Base-by-base conservation (phyloP, 805 yeast genomes). In the Wickerhamomyces bovis region DNA sequence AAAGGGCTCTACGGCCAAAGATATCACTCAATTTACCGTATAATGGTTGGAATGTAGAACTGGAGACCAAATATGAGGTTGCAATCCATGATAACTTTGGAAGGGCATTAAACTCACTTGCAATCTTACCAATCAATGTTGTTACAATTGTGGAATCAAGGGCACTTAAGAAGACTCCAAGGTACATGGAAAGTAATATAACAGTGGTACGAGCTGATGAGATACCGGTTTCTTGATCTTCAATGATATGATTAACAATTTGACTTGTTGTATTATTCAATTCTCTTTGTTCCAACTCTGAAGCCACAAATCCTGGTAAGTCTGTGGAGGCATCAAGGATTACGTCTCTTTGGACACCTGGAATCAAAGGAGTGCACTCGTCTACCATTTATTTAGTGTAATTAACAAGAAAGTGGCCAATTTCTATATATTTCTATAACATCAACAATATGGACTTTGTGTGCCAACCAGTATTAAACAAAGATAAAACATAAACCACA, bases 11-110 rank as follows among this genome's bases (percentile, higher is more conserved):
- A 51, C 90, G 68, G 3, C 92, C 89, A 58, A 83, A 83, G 23
- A 83, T 81, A 56, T 84, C 90, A 15, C 85, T 78, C 8, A 84
- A 57, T 55, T 81, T 83, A 9, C 90, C 90, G 53, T 76, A 81
- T 20, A 84, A 63, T 2, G 90, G 90, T 62, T 84, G 90, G 58
- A 82, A 81, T 2, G 87, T 84, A 0, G 89, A 80, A 39, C 83
- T 77, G 1, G 89, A 77, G 39, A 84, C 65, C 39, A 84, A 64
- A 55, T 84, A 84, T 0, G 87, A 76, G 0, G 88, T 80, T 2
- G 87, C 89, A 21, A 84, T 80, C 88, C 89, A 83, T 15, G 88
- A 75, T 23, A 83, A 72, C 51, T 76, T 76, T 4, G 80, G 78
- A 39, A 83, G 68, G 0, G 81, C 82, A 52, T 82, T 67, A 56